phyloP scores from a whole-genome alignment of 305 asterid genomes.

The Rubia peregrina region DNA sequence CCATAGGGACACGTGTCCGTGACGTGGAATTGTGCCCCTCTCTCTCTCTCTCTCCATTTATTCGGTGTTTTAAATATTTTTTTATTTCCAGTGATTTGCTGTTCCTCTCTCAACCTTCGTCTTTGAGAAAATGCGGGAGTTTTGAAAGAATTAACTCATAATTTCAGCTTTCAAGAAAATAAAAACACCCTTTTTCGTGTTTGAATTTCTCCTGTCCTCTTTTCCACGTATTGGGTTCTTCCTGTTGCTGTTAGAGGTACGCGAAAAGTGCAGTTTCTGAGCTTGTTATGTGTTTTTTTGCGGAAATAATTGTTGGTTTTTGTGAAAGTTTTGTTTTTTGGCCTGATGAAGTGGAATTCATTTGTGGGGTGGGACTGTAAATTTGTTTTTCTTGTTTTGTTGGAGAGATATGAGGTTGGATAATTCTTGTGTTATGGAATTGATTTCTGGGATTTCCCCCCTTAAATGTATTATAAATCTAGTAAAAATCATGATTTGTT shows the following conservation, averaged over 20 bases:
- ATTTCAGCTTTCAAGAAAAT: background rate
- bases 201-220: background rate
- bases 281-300: background rate
- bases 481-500: background rate
- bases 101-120: constrained; percentile 4
- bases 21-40: constrained; percentile 42
- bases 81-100: constrained; percentile 8
- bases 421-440: background rate
- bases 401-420: background rate
- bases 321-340: background rate
- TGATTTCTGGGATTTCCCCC: background rate
- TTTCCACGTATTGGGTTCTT: background rate
- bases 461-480: background rate
- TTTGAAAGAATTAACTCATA: constrained; percentile 6
- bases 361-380: background rate
- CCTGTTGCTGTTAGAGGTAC: constrained; percentile 18
- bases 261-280: constrained; percentile 12
- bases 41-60: constrained; percentile 14
- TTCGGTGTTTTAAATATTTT: background rate
- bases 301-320: background rate
- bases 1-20: constrained; percentile 34
- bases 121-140: constrained; percentile 24
- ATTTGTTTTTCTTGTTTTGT: background rate
- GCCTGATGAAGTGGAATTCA: background rate
- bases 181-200: background rate